Evolutionary conservation across 257 asterid species (phyloP), one percentile per base, ranked within the genome.

Genomic region (Galeopsis tetrahit): DNA sequence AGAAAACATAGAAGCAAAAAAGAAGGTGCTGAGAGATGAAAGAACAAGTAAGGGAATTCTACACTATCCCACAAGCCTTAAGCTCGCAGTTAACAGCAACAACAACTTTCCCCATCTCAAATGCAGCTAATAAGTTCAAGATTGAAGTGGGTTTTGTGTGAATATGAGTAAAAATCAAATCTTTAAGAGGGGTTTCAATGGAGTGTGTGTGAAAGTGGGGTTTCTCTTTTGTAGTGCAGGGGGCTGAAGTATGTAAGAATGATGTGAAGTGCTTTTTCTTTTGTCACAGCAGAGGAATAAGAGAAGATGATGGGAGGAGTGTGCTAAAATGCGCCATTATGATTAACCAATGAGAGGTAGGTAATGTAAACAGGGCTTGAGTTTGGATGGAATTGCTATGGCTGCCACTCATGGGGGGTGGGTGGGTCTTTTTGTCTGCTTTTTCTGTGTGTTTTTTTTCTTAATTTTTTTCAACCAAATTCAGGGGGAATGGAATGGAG

Each of bases 21-120:
- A 39, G n/a, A 34, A 10, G 5, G 43, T 39, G 28, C 28, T 21
- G 34, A 4, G 43, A 58, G 40, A 49, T 43, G 31, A 44, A 17
- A 17, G 59, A 49, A 70, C 21, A 62, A 63, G 6, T 14, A 28
- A 10, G 56, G 28, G 71, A 51, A 69, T 42, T 65, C 90, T 89
- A 93, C 92, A 93, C 96, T 75, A 93, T 87, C 49, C 97, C 98
- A 83, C 87, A 82, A 88, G 92, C 85, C 78, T 90, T 93, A 40
- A 90, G 88, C 90, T 89, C 88, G 75, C 85, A 88, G 82, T 81
- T 85, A 42, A 85, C 82, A 66, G 80, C 81, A 63, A 87, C 46
- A 77, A 87, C 49, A 36, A 81, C 72, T 77, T 87, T 87, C 84
- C 79, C 97, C 98, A 93, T 90, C 71, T 76, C 61, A 55, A 80